phyloP scores from a whole-genome alignment of 495 filamentous ascomycete genomes.

The Lophium mytilinum region DNA sequence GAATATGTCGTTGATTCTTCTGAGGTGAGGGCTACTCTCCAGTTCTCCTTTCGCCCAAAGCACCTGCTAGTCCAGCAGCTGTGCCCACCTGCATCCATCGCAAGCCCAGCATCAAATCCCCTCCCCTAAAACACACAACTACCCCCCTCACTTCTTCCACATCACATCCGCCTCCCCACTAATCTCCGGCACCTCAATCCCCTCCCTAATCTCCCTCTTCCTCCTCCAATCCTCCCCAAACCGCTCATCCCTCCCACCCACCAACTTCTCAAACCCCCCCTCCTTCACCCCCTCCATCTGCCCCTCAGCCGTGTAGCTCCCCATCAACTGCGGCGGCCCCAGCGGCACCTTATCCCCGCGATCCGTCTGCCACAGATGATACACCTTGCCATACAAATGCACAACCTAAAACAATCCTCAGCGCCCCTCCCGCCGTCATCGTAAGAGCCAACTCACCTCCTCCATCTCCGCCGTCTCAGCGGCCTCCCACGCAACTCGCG shows the following conservation, averaged over 20 bases:
- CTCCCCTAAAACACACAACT: too few species aligned
- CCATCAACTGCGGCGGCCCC: slow-evolving; percentile 71
- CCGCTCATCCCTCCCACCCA: slow-evolving; percentile 57
- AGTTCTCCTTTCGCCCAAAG: too few species aligned
- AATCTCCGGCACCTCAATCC: slow-evolving; percentile 50
- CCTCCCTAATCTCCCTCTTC: slow-evolving; percentile 57
- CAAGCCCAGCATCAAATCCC: too few species aligned
- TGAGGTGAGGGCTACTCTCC: too few species aligned
- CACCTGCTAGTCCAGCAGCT: too few species aligned
- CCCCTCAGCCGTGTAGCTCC: slow-evolving; percentile 53
- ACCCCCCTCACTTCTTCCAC: slow-evolving; percentile 31
- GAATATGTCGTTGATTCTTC: too few species aligned
- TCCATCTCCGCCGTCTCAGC: slow-evolving; percentile 78
- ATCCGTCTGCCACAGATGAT: slow-evolving; percentile 83
- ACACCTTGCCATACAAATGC: slow-evolving; percentile 78
- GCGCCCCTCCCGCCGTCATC: too few species aligned
- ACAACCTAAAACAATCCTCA: slow-evolving; percentile 33
- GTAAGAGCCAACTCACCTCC: too few species aligned
- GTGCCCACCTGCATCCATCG: too few species aligned
- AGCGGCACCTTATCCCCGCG: slow-evolving; percentile 68
- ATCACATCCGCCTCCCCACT: slow-evolving; percentile 49
- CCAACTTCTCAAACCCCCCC: slow-evolving; percentile 42
- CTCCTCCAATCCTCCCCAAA: slow-evolving; percentile 52
- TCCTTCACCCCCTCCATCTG: slow-evolving; percentile 55
- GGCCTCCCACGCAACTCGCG: slow-evolving; percentile 55